phyloP scores from a whole-genome alignment of 352 stramenopile genomes.

The Thraustotheca clavata region DNA sequence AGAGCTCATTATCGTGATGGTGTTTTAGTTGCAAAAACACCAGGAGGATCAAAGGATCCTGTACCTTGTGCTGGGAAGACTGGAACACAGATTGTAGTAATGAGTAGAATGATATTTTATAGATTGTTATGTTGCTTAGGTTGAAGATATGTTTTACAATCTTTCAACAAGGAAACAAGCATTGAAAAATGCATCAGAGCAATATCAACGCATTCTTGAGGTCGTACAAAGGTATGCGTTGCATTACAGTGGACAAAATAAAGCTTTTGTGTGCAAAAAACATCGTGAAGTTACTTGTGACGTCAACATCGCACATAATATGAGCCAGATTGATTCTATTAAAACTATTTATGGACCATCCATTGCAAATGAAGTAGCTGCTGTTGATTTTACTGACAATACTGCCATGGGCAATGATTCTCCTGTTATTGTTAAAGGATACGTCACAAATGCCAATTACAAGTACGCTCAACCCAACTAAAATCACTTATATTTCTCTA shows the following conservation, averaged over 20 bases:
- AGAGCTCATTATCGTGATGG: conserved; percentile 90
- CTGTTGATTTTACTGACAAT: conserved; percentile 27
- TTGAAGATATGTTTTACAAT: conserved; percentile 99
- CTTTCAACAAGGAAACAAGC: conserved; percentile 89
- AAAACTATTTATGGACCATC: conserved; percentile 68
- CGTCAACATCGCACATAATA: conserved; percentile 61
- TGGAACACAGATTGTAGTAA: conserved; percentile 67
- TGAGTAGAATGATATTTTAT: neutral
- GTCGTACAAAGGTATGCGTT: conserved; percentile 97
- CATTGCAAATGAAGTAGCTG: conserved; percentile 46
- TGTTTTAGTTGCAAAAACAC: conserved; percentile 63
- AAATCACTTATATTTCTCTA: conserved; percentile 23
- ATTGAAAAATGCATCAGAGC: conserved; percentile 89
- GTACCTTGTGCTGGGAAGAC: conserved; percentile 70
- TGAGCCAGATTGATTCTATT: conserved; percentile 60
- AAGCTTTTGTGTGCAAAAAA: conserved; percentile 96
- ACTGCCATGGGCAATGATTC: neutral
- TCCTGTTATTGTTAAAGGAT: conserved; percentile 34
- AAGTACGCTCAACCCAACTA: conserved; percentile 31
- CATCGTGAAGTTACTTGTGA: conserved; percentile 70
- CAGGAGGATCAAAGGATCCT: conserved; percentile 51
- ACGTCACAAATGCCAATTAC: conserved; percentile 85
- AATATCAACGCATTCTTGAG: conserved; percentile 91
- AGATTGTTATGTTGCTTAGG: conserved; percentile 25
- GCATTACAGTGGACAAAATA: conserved; percentile 78